Base-by-base conservation (phyloP, 75 land plant genomes). In the Pseudotsuga menziesii region DNA sequence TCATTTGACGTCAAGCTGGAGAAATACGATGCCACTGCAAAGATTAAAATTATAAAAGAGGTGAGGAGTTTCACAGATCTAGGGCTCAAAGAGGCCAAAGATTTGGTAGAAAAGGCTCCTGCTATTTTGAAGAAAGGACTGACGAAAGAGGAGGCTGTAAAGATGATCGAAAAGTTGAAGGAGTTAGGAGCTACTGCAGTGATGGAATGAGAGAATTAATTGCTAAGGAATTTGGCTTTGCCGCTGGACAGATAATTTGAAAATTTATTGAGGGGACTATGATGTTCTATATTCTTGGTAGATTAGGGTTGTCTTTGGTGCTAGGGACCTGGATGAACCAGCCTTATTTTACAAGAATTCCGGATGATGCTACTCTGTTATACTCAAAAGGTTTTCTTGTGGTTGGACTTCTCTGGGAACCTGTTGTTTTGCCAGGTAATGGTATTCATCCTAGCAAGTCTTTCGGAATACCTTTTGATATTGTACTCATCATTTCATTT, bases 11-110 rank as follows among this genome's bases (percentile, higher is more conserved):
- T 94, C 63, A 94, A 89, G 85, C 74, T 94, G 22, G 96, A 94
- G 80, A 90, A 89, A 36, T 93, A 81, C 60, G 95, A 90, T 3
- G 95, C 95, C 19, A 86, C 80, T 17, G 78, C 94, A 22, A 92
- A 92, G 80, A 85, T 94, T 76, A 94, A 94, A 77, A 78, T 94
- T 35, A 92, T 94, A 32, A 93, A 94, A 85, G 98, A 94, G 84
- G 96, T 94, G 56, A 78, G 98, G 58, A 75, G 84, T 35, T 85
- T 93, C 72, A 93, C 96, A 12, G 87, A 83, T 77, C 75, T 94
- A 66, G 98, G 98, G 35, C 84, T 94, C 20, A 94, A 94, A 83
- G 98, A 94, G 78, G 98, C 98, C 41, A 94, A 94, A 76, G 93
- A 93, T 66, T 76, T 94, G 61, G 97, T 92, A 70, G 95, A 94